Percentiles rank a stretch among this genome's conserved stretches.
These are phyloP conservation scores for Diaporthe sp. DNA, from an alignment of 2,329 filamentous ascomycete species.

Conservation along the genomic window DNA sequence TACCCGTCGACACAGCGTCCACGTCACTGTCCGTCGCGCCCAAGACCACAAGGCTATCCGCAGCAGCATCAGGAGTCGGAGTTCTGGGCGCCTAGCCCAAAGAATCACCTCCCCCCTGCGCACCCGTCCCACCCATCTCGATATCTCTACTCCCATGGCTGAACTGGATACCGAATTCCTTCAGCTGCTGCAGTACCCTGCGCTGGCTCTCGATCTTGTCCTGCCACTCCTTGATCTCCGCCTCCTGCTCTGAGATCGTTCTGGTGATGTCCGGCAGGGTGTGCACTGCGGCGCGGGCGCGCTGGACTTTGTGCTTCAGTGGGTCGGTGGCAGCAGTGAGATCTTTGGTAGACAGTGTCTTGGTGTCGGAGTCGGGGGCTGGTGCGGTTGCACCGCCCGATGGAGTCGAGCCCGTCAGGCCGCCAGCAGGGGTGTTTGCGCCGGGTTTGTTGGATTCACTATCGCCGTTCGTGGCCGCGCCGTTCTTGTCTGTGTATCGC, in stretches of 20 bases:
- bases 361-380: constrained; percentile 43
- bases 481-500: constrained; percentile 53
- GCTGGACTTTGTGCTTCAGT: constrained; percentile 85
- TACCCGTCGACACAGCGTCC: not conserved
- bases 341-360: constrained; percentile 71
- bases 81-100: constrained; percentile 28
- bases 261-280: constrained; percentile 77
- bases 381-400: constrained; percentile 35
- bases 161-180: constrained; percentile 59
- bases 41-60: constrained; percentile 5
- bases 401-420: constrained; percentile 11
- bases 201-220: constrained; percentile 71
- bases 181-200: constrained; percentile 64
- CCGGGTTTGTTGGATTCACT: constrained; percentile 39
- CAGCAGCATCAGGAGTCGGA: constrained; percentile 12
- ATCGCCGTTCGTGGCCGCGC: constrained; percentile 41
- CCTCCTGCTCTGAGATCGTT: constrained; percentile 74
- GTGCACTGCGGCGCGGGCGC: constrained; percentile 74
- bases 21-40: not conserved
- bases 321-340: constrained; percentile 81
- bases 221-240: constrained; percentile 76
- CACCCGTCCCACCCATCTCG: constrained; percentile 35
- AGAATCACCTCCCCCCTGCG: constrained; percentile 50
- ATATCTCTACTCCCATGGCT: constrained; percentile 40
- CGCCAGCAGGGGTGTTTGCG: constrained; percentile 40